A percentile compares a stretch with the other conserved stretches of the same genome.
phyloP scores from a whole-genome alignment of 2,329 filamentous ascomycete genomes.

The Fusarium heterosporum region DNA sequence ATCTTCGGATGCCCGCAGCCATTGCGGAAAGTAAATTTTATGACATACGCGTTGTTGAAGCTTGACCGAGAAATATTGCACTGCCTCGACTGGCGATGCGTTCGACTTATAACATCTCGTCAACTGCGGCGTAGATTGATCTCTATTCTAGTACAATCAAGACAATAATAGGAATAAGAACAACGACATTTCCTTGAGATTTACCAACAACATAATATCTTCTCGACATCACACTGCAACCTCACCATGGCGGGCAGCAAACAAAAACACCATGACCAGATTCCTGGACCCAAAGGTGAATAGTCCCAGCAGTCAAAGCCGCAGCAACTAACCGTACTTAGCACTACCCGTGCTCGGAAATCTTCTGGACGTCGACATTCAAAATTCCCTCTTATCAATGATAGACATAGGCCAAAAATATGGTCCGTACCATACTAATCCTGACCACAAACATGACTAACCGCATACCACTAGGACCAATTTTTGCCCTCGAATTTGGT shows the following conservation, averaged over 20 bases:
- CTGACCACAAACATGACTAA: background rate
- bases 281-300: constrained; percentile 14
- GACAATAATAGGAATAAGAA: background rate
- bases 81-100: background rate
- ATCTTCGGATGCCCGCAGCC: background rate
- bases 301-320: accelerated
- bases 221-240: background rate
- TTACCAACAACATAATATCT: background rate
- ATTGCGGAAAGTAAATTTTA: background rate
- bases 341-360: background rate
- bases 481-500: background rate
- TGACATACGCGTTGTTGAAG: background rate
- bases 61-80: background rate
- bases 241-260: constrained; percentile 7
- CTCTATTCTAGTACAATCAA: background rate
- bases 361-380: constrained; percentile 2
- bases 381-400: background rate
- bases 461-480: background rate
- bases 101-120: background rate
- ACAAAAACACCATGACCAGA: background rate
- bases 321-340: background rate
- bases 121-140: background rate
- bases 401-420: constrained; percentile 1
- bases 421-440: background rate
- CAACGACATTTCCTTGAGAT: background rate